Conservation (phyloP, 179 eudicot genomes). For the Sideroxylon spinosum region DNA sequence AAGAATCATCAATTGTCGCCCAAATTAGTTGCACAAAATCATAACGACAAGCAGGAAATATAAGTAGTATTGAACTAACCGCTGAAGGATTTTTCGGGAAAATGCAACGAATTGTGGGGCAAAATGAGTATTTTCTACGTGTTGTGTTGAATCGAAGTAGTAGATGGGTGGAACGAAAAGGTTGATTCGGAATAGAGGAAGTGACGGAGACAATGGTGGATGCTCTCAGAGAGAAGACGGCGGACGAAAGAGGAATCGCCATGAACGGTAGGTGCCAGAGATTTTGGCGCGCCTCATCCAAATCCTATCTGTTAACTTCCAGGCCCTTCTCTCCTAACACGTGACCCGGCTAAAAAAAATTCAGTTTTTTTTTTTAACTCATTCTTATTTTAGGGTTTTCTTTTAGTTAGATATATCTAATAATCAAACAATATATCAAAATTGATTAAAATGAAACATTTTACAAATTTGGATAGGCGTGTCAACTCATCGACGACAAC, state of each 20-base stretch:
- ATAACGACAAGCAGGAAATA: background rate
- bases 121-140: background rate
- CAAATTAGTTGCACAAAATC: background rate
- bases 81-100: slow-evolving; percentile 8
- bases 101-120: slow-evolving; percentile 18
- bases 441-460: too few species aligned
- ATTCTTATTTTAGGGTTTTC: too few species aligned
- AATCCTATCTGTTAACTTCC: slow-evolving; percentile 11
- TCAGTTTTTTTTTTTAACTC: too few species aligned
- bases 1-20: background rate
- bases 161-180: slow-evolving; percentile 14
- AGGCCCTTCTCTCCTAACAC: too few species aligned
- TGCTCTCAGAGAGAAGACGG: slow-evolving; percentile 22
- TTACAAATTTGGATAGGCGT: too few species aligned
- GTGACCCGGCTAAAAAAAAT: too few species aligned
- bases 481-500: too few species aligned
- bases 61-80: slow-evolving; percentile 21
- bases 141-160: slow-evolving; percentile 5
- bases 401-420: too few species aligned
- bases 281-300: slow-evolving; percentile 37
- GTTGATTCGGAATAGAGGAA: slow-evolving; percentile 1
- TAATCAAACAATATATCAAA: too few species aligned
- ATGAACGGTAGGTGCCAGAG: slow-evolving; percentile 17
- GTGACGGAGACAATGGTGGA: background rate
- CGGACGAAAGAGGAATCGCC: slow-evolving; percentile 31